Base-by-base conservation (phyloP, 441 rosid genomes). In the Pelargonium myrrhifolium region DNA sequence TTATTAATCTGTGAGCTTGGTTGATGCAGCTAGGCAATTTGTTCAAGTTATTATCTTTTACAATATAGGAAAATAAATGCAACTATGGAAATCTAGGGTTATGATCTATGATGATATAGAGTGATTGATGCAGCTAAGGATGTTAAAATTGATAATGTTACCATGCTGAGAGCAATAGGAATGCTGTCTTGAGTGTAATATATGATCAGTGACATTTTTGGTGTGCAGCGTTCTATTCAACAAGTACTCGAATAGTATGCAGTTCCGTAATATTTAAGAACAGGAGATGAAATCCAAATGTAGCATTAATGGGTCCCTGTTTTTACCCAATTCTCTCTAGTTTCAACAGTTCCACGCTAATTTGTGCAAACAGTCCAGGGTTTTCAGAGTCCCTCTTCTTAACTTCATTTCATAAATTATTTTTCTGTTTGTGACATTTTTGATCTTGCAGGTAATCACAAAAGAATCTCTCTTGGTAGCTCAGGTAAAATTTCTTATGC, bases 381-480 rank as follows among this genome's bases (percentile, higher is more conserved):
- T 20, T 58, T 9, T 58, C 6, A 9, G 26, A 2, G 28, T 14
- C n/a, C 35, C 20, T 58, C 9, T 58, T 12, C 56, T 49, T 15
- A 24, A 0, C 15, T 9, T 65, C 15, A 40, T 65, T 60, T 61
- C 12, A 15, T 14, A 9, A 58, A 20, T 42, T 62, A 9, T 45
- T 18, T n/a, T 17, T 64, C 3, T 35, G 71, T 66, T 72, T 68
- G 45, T 18, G 28, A 40, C 65, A 18, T 60, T 64, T 31, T 56
- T 11, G 61, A 39, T 20, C 12, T 75, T 75, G 78, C 88, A 93
- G 97, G 93, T 91, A 53, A 93, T 93, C 62, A 91, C 93, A 0
- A 84, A 79, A 68, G 89, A 87, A 67, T 88, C 96, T 56, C 95
- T 93, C 74, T 78, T 91, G 77, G 87, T 81, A 67, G 96, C 96